Percentiles rank a stretch among this genome's conserved stretches.
phyloP scores from a whole-genome alignment of 805 yeast species.

The Yarrowia osloensis region DNA sequence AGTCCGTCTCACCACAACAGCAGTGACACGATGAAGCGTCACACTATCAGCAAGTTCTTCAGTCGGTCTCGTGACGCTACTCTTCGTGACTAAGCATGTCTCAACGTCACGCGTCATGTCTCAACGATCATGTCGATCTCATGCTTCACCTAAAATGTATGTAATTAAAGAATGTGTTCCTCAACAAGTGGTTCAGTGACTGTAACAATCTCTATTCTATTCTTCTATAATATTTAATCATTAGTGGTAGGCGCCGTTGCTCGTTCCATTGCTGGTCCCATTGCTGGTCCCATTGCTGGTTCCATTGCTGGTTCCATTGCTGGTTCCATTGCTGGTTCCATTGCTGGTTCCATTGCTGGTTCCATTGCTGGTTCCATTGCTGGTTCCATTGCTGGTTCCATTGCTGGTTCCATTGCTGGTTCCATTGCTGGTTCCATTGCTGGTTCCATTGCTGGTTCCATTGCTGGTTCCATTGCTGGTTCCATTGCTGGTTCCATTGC shows the following conservation, averaged over 20 bases:
- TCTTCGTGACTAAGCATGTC: constrained; percentile 10
- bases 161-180: background rate
- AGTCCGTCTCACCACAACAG: constrained; percentile 2
- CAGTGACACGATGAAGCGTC: constrained; percentile 3
- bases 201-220: constrained; percentile 1
- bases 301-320: too few species aligned
- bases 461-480: background rate
- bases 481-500: background rate
- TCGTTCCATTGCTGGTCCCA: background rate
- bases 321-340: background rate
- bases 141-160: background rate
- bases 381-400: background rate
- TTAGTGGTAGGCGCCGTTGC: background rate
- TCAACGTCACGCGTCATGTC: background rate
- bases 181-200: background rate
- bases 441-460: background rate
- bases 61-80: constrained; percentile 17
- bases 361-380: background rate
- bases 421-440: background rate
- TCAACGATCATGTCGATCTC: background rate
- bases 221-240: constrained; percentile 7
- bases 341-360: background rate
- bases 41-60: constrained; percentile 18
- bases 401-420: background rate
- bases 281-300: background rate